Evolutionary conservation across 2,329 filamentous ascomycete species (phyloP), one percentile per base, ranked within the genome.

Genomic region (Mycogone perniciosa): DNA sequence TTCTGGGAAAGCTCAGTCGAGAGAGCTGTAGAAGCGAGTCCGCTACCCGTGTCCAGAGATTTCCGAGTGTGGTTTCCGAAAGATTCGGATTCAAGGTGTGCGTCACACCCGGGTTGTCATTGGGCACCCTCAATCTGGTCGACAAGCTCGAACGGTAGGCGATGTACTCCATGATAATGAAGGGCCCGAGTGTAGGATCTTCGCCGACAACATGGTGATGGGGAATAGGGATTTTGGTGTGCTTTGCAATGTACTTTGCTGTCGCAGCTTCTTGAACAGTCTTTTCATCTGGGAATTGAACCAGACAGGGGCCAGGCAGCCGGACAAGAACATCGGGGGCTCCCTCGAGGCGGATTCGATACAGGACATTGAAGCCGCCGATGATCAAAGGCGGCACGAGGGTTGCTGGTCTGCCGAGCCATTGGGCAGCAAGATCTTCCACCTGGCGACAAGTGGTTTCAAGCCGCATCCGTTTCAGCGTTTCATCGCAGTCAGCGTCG

Each of bases 21-120:
- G 60, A 66, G 1, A 76, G 59, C 48, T 72, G 63, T 4, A 76
- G 59, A 20, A 75, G 10, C 40, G 70, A 69, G 5, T 57, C 58
- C 4, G 71, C 71, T 39, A 74, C 59, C 48, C 71, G 59, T 1
- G 52, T 37, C 52, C 71, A 75, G 2, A 69, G 47, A 0, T 27
- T 38, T 46, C 62, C 48, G 0, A 73, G 61, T 10, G 52, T 62
- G 6, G 54, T 42, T 27, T 71, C 60, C 4, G 57, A 49, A n/a
- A 72, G 59, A 33, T 66, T 46, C 4, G 56, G 56, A 30, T 57
- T 26, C 38, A 63, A 44, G 9, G 62, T 42, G n/a, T 54, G 51
- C 9, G 56, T 47, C 4, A 58, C 59, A 20, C 59, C 48, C 4
- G 53, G 50, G 49, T 61, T 54, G 0, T 57, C 33, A 10, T 53